These are phyloP conservation scores for Delphinella strobiligena DNA, from an alignment of 2,329 filamentous ascomycete genomes.

Conservation along the genomic window DNA sequence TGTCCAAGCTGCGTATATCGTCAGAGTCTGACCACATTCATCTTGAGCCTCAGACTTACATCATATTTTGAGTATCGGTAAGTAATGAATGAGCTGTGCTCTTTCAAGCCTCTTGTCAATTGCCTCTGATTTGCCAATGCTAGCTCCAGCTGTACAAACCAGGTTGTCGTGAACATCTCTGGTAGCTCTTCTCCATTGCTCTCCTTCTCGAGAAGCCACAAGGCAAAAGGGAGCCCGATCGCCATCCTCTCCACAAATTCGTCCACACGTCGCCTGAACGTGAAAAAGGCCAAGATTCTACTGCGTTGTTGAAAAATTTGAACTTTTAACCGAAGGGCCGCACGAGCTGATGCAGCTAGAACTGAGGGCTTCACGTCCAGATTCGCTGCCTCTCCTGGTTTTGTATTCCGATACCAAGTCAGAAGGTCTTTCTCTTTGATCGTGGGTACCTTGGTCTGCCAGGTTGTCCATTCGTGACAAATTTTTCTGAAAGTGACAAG, in stretches of 20 bases:
- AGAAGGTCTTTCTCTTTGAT: slow-evolving; percentile 39
- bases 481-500: slow-evolving; percentile 42
- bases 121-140: slow-evolving; percentile 41
- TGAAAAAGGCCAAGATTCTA: slow-evolving; percentile 28
- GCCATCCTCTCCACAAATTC: slow-evolving; percentile 38
- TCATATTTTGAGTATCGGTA: slow-evolving; percentile 46
- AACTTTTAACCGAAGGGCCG: slow-evolving; percentile 34
- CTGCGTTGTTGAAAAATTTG: slow-evolving; percentile 33
- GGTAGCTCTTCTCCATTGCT: slow-evolving; percentile 40
- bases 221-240: slow-evolving; percentile 39
- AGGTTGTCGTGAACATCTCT: slow-evolving; percentile 43
- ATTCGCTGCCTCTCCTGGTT: slow-evolving; percentile 12
- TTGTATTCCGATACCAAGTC: slow-evolving; percentile 33
- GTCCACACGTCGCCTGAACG: slow-evolving; percentile 29
- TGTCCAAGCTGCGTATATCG: slow-evolving; percentile 30
- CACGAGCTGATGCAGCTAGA: slow-evolving; percentile 37
- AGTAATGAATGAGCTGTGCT: slow-evolving; percentile 46
- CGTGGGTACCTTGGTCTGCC: slow-evolving; percentile 40
- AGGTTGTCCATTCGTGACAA: slow-evolving; percentile 47
- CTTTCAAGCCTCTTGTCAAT: slow-evolving; percentile 41
- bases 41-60: too few species aligned
- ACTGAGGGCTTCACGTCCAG: slow-evolving; percentile 28
- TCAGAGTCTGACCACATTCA: too few species aligned
- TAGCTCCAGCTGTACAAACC: slow-evolving; percentile 46
- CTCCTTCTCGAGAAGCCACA: slow-evolving; percentile 37